Conservation (phyloP, 129 eudicot species). For the Arctium lappa region DNA sequence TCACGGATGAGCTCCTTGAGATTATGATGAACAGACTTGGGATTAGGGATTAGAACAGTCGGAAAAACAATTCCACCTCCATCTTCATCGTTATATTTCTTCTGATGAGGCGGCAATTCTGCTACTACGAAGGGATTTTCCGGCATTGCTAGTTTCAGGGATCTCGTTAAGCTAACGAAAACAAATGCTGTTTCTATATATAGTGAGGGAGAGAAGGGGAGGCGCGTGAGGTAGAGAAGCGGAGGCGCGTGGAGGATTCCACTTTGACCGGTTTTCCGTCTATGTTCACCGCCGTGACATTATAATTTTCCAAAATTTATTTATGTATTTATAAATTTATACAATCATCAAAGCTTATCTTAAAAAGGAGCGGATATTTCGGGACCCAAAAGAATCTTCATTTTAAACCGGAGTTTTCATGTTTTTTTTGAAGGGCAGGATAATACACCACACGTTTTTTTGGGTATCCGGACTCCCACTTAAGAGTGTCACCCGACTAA, state of each 20-base stretch:
- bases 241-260: background rate
- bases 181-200: background rate
- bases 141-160: constrained; percentile 31
- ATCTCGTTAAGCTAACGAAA: background rate
- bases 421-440: too few species aligned
- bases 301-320: background rate
- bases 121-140: constrained; percentile 35
- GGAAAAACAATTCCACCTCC: constrained; percentile 43
- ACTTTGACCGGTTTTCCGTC: background rate
- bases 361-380: background rate
- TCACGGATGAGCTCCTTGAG: constrained; percentile 38
- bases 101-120: constrained; percentile 57
- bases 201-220: background rate
- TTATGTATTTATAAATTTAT: background rate
- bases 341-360: background rate
- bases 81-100: constrained; percentile 24
- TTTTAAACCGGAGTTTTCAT: too few species aligned
- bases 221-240: background rate
- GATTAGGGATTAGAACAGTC: constrained; percentile 48
- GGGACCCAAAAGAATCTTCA: background rate
- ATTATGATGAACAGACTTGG: background rate
- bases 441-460: too few species aligned
- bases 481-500: too few species aligned
- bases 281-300: background rate
- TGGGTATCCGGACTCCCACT: too few species aligned